Evolutionary conservation across 306 rosid genomes (phyloP), one percentile per base, ranked within the genome.

Genomic region (Quercus agrifolia): DNA sequence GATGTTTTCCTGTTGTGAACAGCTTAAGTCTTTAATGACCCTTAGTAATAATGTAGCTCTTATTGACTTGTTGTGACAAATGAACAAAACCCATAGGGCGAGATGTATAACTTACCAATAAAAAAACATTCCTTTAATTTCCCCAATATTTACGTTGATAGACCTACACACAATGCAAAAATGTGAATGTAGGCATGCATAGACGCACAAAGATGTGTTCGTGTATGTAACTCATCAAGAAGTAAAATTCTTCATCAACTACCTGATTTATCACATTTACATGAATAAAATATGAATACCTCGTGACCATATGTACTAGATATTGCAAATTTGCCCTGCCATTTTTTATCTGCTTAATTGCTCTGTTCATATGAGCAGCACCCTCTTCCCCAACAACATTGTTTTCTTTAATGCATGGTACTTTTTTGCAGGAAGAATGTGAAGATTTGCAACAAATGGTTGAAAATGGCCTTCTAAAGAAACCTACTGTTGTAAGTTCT

Each of bases 351-450:
- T 79, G 21, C 25, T 71, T 70, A 56, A 21, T 41, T 73, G 67
- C 51, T 11, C 66, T 17, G 23, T 25, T 59, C 30, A 11, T 46
- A 9, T 69, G 21, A 20, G 58, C 28, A 13, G 49, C 56, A 13
- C 67, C 46, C 27, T 70, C 27, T 70, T 61, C 20, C 74, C 66
- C 49, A 35, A 49, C 27, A 64, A 70, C 35, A 63, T 9, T 21
- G 31, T 23, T 59, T 21, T 61, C 52, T 73, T 80, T 25, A 71
- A 54, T 82, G 58, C 55, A 55, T 55, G 73, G 38, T 74, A 56
- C 68, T 80, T 82, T 13, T 77, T 77, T 82, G 51, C 89, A 94
- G 98, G 85, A 88, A 79, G 98, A 94, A 77, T 90, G 96, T 54
- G 78, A 80, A 83, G 88, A 86, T 77, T 73, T 94, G 86, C 82